Conservation (phyloP, 1,284 basidiomycete genomes). For the Ceratobasidium sp. region DNA sequence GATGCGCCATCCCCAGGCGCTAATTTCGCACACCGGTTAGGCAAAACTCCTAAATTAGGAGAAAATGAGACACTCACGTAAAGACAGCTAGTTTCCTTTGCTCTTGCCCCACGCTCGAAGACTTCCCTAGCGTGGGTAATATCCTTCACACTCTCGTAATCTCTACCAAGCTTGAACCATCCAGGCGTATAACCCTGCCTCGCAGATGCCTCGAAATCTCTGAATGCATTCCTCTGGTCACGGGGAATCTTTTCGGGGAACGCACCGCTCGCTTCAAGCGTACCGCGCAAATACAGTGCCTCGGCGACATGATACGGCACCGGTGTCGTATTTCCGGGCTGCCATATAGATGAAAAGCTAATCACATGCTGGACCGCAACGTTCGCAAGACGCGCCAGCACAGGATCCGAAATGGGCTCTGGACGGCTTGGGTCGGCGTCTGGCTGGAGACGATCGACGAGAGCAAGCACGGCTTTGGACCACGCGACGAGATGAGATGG, state of each 20-base stretch:
- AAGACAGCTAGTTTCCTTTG: constrained; percentile 78
- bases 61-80: constrained; percentile 70
- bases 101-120: constrained; percentile 82
- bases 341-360: constrained; percentile 62
- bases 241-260: constrained; percentile 63
- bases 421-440: constrained; percentile 61
- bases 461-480: constrained; percentile 83
- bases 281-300: constrained; percentile 80
- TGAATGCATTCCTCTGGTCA: constrained; percentile 85
- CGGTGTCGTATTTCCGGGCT: constrained; percentile 53
- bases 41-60: constrained; percentile 16
- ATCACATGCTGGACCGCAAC: constrained; percentile 75
- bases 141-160: constrained; percentile 92
- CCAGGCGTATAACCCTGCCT: constrained; percentile 77
- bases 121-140: constrained; percentile 78
- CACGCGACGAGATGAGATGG: constrained; percentile 75
- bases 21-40: constrained; percentile 54
- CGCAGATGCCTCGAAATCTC: constrained; percentile 87
- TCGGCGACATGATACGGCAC: constrained; percentile 72
- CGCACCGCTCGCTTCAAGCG: constrained; percentile 75
- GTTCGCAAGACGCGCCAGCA: constrained; percentile 72
- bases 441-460: constrained; percentile 74
- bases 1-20: constrained; percentile 91
- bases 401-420: constrained; percentile 71
- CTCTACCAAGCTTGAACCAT: constrained; percentile 91